A percentile compares a stretch with the other conserved stretches of the same genome.
Conservation (phyloP, 768 basidiomycete species). For the Phanerochaete carnosa region DNA sequence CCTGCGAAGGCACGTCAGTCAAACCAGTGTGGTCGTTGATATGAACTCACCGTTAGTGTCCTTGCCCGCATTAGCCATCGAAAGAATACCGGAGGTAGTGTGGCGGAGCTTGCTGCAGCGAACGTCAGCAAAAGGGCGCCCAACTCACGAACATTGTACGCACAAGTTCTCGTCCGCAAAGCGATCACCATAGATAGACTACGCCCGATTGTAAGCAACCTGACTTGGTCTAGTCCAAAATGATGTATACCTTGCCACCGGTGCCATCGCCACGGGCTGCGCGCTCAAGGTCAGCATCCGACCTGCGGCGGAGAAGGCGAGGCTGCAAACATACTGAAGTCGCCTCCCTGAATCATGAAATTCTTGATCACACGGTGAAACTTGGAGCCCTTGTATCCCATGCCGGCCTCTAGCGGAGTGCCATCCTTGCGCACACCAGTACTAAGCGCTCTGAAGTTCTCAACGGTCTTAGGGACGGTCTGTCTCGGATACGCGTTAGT, state of each 20-base stretch:
- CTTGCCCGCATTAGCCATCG: conserved; percentile 93
- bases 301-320: neutral
- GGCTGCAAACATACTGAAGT: conserved; percentile 72
- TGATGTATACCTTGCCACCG: conserved; percentile 72
- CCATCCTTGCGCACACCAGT: conserved; percentile 82
- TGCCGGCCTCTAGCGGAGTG: conserved; percentile 61
- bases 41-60: conserved; percentile 81
- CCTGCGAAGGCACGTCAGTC: conserved; percentile 38
- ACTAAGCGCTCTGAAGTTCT: conserved; percentile 94
- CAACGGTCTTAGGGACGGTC: conserved; percentile 95
- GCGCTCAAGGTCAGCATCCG: conserved; percentile 2
- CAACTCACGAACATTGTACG: neutral
- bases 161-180: conserved; percentile 98
- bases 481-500: conserved; percentile 24
- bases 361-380: conserved; percentile 97
- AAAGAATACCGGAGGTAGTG: conserved; percentile 80
- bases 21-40: neutral
- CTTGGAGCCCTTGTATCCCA: conserved; percentile 91
- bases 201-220: neutral
- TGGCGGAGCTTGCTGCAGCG: conserved; percentile 86
- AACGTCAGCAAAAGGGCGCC: neutral
- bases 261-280: conserved; percentile 83
- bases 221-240: neutral
- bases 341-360: conserved; percentile 99
- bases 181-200: conserved; percentile 88